phyloP scores from a whole-genome alignment of 306 rosid species.

The Gillenia trifoliata region DNA sequence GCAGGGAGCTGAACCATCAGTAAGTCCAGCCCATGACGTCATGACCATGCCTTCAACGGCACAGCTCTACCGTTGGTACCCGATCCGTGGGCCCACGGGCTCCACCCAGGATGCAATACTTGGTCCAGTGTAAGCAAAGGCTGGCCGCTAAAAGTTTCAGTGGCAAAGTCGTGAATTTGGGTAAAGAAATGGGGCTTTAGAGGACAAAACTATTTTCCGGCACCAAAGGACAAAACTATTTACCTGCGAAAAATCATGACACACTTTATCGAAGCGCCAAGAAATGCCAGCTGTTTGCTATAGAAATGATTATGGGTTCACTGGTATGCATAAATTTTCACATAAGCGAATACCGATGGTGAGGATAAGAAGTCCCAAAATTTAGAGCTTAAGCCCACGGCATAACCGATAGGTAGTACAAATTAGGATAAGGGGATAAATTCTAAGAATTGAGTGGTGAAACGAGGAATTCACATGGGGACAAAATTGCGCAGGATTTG shows the following conservation, averaged over 20 bases:
- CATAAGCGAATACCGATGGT: too few species aligned
- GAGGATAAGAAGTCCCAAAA: too few species aligned
- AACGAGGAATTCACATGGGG: too few species aligned
- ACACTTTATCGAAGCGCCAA: background rate
- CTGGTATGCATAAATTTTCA: too few species aligned
- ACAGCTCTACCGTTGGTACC: conserved; percentile 24
- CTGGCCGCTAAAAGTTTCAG: background rate
- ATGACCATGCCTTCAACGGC: conserved; percentile 13
- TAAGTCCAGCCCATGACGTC: background rate
- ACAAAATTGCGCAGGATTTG: too few species aligned
- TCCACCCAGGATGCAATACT: background rate
- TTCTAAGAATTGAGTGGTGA: too few species aligned
- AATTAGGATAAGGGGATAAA: too few species aligned
- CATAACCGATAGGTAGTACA: too few species aligned
- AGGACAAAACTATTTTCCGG: background rate
- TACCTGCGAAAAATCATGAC: background rate
- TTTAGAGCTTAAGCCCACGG: too few species aligned
- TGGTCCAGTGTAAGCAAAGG: background rate
- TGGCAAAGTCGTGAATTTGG: conserved; percentile 21
- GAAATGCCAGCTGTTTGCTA: background rate
- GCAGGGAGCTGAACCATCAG: background rate
- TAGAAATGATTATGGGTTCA: too few species aligned
- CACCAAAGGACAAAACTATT: background rate
- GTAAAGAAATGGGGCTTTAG: background rate
- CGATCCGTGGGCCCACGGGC: conserved; percentile 6